Percentiles rank a stretch among this genome's conserved stretches.
Evolutionary conservation across 345 rosid genomes (phyloP).

Genomic region (Populus deltoides): DNA sequence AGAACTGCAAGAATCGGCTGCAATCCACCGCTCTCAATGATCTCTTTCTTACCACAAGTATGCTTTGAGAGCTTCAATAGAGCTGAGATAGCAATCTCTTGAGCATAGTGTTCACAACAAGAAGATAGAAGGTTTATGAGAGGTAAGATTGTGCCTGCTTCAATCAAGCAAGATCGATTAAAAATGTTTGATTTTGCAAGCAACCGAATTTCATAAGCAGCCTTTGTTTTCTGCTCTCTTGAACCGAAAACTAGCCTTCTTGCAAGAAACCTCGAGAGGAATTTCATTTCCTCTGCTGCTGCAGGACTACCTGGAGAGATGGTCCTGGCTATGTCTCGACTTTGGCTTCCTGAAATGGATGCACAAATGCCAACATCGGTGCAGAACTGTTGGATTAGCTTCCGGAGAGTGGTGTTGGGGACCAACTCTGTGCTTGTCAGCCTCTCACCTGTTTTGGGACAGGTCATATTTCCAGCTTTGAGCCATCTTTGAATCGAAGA

Average conservation of each 20-base stretch:
- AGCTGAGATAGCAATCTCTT: slow-evolving; percentile 65
- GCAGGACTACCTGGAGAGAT: slow-evolving; percentile 51
- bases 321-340: slow-evolving; percentile 42
- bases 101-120: slow-evolving; percentile 26
- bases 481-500: slow-evolving; percentile 78
- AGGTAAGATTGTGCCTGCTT: slow-evolving; percentile 55
- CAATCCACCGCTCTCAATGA: slow-evolving; percentile 61
- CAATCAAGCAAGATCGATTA: slow-evolving; percentile 55
- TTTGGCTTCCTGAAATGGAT: slow-evolving; percentile 27
- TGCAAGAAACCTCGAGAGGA: slow-evolving; percentile 48
- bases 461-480: slow-evolving; percentile 57
- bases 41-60: slow-evolving; percentile 45
- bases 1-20: slow-evolving; percentile 46
- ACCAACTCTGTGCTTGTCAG: slow-evolving; percentile 49
- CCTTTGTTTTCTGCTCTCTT: slow-evolving; percentile 51
- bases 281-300: slow-evolving; percentile 44
- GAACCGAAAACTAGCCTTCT: slow-evolving; percentile 56
- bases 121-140: slow-evolving; percentile 47
- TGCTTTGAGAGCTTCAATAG: slow-evolving; percentile 68
- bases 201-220: slow-evolving; percentile 62
- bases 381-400: slow-evolving; percentile 59
- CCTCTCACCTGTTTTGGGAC: slow-evolving; percentile 84
- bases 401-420: slow-evolving; percentile 52
- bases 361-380: slow-evolving; percentile 45
- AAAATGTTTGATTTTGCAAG: slow-evolving; percentile 59